A percentile compares a stretch with the other conserved stretches of the same genome.
Conservation (phyloP, 257 asterid species). For the Thymus quinquecostatus region DNA sequence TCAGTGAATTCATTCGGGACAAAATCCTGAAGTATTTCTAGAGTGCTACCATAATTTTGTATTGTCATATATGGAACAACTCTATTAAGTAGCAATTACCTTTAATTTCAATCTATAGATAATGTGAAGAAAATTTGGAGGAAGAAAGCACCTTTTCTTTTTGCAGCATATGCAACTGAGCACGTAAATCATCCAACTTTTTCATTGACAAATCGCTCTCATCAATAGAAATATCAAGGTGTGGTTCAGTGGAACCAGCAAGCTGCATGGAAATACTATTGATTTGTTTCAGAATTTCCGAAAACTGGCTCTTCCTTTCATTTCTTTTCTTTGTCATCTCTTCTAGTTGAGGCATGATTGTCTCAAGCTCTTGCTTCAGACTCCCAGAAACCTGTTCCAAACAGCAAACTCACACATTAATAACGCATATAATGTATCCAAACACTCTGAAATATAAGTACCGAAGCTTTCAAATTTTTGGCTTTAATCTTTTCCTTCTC, state of each 20-base stretch:
- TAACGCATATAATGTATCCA: neutral
- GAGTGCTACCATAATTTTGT: neutral
- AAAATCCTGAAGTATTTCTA: neutral
- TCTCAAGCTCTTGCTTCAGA: slow-evolving; percentile 67
- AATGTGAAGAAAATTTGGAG: slow-evolving; percentile 2
- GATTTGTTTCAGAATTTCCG: slow-evolving; percentile 66
- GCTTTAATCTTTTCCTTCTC: neutral
- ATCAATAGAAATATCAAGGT: slow-evolving; percentile 37
- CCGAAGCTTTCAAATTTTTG: neutral
- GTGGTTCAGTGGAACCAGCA: slow-evolving; percentile 41
- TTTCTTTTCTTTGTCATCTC: slow-evolving; percentile 59
- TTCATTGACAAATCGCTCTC: slow-evolving; percentile 75
- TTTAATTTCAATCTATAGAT: slow-evolving; percentile 6
- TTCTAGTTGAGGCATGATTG: slow-evolving; percentile 64
- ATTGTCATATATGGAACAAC: neutral
- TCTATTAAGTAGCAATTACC: slow-evolving; percentile 6
- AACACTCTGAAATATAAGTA: neutral
- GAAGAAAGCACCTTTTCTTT: slow-evolving; percentile 62
- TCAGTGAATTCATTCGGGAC: slow-evolving; percentile 12
- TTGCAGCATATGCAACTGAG: slow-evolving; percentile 58
- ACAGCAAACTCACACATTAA: slow-evolving; percentile 26
- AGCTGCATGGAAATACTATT: slow-evolving; percentile 61
- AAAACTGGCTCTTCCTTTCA: slow-evolving; percentile 69
- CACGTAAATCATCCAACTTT: slow-evolving; percentile 62
- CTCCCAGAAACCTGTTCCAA: slow-evolving; percentile 58